Evolutionary conservation across 2,329 filamentous ascomycete genomes (phyloP).

Genomic region (Pseudocercospora eumusae): DNA sequence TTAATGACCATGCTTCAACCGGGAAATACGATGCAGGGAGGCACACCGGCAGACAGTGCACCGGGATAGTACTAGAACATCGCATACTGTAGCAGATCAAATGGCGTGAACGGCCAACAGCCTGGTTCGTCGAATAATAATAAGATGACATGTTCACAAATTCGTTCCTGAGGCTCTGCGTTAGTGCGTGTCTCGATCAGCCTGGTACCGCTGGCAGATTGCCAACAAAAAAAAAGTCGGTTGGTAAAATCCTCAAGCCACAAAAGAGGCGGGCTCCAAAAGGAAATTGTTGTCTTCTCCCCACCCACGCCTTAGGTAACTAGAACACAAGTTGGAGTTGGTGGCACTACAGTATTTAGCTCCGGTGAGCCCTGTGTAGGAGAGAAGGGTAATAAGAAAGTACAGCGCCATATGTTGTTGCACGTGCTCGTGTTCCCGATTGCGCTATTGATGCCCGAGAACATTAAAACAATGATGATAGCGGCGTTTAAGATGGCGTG

Average conservation of each 20-base stretch:
- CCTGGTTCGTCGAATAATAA: background rate
- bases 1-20: background rate
- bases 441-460: conserved; percentile 3
- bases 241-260: no score
- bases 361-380: conserved; percentile 9
- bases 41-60: background rate
- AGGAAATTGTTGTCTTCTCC: background rate
- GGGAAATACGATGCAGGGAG: background rate
- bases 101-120: background rate
- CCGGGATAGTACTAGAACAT: background rate
- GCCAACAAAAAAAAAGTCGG: no score
- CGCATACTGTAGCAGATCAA: background rate
- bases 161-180: conserved; percentile 12
- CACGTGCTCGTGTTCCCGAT: background rate
- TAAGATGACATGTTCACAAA: background rate
- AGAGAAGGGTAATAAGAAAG: background rate
- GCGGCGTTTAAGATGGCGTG: background rate
- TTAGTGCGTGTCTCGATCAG: no score
- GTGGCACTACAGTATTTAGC: conserved; percentile 1
- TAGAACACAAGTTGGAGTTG: conserved; percentile 2
- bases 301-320: conserved; percentile 14
- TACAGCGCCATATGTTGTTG: conserved; percentile 9
- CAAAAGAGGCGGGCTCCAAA: conserved; percentile 4
- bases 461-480: no score
- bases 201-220: no score